phyloP scores from a whole-genome alignment of 2,329 filamentous ascomycete genomes.

The Ceratocystis eucalypticola region DNA sequence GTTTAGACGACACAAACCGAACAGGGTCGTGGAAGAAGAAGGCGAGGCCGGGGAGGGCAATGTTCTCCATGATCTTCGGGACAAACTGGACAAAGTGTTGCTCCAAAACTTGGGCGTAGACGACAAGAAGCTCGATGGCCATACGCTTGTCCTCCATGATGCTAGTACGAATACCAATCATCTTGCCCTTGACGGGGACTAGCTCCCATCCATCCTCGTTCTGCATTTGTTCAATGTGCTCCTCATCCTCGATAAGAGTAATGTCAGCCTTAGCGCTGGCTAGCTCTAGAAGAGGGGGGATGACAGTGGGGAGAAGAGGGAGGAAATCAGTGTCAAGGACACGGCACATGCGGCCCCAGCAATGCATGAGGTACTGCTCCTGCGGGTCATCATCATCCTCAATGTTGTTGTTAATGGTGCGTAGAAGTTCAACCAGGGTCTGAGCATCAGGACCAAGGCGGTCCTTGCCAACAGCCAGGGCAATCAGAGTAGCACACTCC shows the following conservation, averaged over 20 bases:
- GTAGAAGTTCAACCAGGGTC: constrained; percentile 74
- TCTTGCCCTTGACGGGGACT: constrained; percentile 91
- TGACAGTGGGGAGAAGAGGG: constrained; percentile 81
- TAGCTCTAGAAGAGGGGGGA: constrained; percentile 82
- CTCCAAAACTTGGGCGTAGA: constrained; percentile 94
- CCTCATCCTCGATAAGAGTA: constrained; percentile 86
- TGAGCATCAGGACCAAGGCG: constrained; percentile 79
- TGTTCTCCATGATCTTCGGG: constrained; percentile 86
- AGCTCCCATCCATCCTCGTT: constrained; percentile 97
- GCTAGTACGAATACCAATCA: constrained; percentile 95
- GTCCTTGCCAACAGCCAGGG: constrained; percentile 85
- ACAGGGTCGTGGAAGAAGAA: constrained; percentile 99
- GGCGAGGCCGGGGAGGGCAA: constrained; percentile 79
- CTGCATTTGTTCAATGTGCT: constrained; percentile 82
- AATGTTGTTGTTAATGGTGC: constrained; percentile 73
- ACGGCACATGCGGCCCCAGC: constrained; percentile 97
- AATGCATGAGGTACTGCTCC: constrained; percentile 93
- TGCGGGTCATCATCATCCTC: constrained; percentile 89
- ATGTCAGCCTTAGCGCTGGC: constrained; percentile 95
- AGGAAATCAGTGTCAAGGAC: constrained; percentile 84
- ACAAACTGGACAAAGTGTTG: constrained; percentile 86
- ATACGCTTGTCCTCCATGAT: constrained; percentile 97
- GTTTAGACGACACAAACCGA: constrained; percentile 83
- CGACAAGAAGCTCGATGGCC: constrained; percentile 95
- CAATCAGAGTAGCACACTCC: constrained; percentile 95